Evolutionary conservation across 2,329 filamentous ascomycete genomes (phyloP).

Genomic region (Ophiocordyceps polyrhachis-furcata): DNA sequence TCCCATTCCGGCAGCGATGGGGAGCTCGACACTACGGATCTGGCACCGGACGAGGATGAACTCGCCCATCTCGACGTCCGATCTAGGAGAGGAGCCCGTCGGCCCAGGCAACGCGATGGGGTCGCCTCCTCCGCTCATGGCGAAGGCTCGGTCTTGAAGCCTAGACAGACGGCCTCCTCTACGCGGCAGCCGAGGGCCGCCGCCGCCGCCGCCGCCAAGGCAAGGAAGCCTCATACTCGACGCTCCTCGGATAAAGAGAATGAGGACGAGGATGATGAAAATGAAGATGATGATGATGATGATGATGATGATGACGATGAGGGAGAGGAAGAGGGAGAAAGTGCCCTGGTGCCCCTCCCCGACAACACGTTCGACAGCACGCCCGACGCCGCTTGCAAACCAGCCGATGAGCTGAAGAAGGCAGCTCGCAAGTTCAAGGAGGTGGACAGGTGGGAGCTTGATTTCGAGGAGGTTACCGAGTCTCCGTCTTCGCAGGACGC

Average conservation of each 20-base stretch:
- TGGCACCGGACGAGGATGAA: constrained; percentile 37
- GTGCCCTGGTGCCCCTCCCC: constrained; percentile 21
- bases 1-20: constrained; percentile 25
- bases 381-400: constrained; percentile 13
- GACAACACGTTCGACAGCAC: constrained; percentile 25
- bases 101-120: constrained; percentile 3
- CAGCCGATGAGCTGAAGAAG: constrained; percentile 36
- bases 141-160: constrained; percentile 8
- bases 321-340: constrained; percentile 14
- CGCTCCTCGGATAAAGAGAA: constrained; percentile 40
- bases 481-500: constrained; percentile 33
- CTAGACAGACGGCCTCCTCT: constrained; percentile 7
- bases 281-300: constrained; percentile 16
- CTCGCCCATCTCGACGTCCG: constrained; percentile 25
- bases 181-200: constrained; percentile 4
- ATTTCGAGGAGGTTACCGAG: constrained; percentile 44
- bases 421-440: constrained; percentile 47
- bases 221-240: constrained; percentile 28
- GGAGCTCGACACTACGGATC: constrained; percentile 27
- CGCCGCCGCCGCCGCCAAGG: constrained; percentile 11
- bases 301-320: constrained; percentile 11
- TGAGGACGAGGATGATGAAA: constrained; percentile 17
- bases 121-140: constrained; percentile 1
- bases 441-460: constrained; percentile 49
- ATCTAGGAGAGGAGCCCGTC: constrained; percentile 13